These are phyloP conservation scores for Candida ficus DNA, from an alignment of 805 yeast species.

Conservation along the genomic window DNA sequence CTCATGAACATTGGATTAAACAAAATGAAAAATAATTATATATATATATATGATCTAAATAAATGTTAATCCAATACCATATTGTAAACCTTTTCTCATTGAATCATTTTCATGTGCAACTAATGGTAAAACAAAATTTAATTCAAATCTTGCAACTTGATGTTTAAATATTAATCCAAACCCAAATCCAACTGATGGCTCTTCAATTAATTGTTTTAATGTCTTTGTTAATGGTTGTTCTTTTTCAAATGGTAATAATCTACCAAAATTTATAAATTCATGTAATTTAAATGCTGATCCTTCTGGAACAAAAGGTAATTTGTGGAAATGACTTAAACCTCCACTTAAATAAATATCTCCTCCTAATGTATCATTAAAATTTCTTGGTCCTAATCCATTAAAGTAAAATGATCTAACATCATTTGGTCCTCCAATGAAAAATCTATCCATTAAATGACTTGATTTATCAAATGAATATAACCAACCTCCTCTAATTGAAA, in stretches of 20 bases:
- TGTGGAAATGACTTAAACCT: constrained; percentile 54
- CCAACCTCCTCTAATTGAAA: constrained; percentile 50
- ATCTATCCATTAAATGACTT: constrained; percentile 67
- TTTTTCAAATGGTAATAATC: constrained; percentile 38
- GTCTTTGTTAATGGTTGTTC: constrained; percentile 16
- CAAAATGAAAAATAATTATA: no score
- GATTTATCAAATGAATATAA: constrained; percentile 36
- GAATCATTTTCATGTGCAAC: constrained; percentile 45
- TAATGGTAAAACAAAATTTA: constrained; percentile 59
- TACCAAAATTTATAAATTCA: constrained; percentile 62
- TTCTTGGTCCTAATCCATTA: constrained; percentile 64
- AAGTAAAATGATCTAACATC: constrained; percentile 66
- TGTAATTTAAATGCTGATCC: constrained; percentile 57
- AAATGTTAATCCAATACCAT: constrained; percentile 59
- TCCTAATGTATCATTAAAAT: constrained; percentile 53
- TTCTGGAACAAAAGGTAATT: constrained; percentile 47
- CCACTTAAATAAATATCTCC: constrained; percentile 57
- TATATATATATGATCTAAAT: constrained; percentile 29
- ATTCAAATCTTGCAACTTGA: constrained; percentile 63
- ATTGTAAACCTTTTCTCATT: constrained; percentile 59
- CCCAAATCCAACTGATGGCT: constrained; percentile 52
- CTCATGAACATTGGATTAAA: constrained; percentile 62
- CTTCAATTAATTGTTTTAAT: constrained; percentile 25
- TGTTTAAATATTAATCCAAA: constrained; percentile 57
- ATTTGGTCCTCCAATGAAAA: constrained; percentile 76